Conservation (phyloP, 1,139 yeast species). For the Saccharomyces hybrid region DNA sequence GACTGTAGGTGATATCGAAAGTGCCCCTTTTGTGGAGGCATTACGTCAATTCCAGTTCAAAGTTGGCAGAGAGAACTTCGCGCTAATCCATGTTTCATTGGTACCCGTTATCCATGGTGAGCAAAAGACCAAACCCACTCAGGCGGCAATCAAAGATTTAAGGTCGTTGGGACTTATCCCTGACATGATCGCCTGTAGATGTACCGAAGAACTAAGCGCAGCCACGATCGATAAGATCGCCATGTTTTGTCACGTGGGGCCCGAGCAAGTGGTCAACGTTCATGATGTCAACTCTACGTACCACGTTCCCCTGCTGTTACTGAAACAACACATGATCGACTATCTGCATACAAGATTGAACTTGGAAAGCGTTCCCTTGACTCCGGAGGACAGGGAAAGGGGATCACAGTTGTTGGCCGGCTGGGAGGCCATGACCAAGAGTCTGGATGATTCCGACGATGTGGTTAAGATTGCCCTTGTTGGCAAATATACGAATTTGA, state of each 20-base stretch:
- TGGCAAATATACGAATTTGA: constrained; percentile 92
- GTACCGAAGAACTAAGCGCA: constrained; percentile 71
- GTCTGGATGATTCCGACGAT: constrained; percentile 75
- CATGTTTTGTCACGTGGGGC: constrained; percentile 98
- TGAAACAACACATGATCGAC: constrained; percentile 78
- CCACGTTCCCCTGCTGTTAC: constrained; percentile 87
- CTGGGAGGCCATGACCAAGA: constrained; percentile 74
- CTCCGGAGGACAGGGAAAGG: constrained; percentile 45
- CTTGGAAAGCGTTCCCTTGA: constrained; percentile 45
- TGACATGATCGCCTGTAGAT: constrained; percentile 98
- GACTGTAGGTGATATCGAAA: constrained; percentile 97
- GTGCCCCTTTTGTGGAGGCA: constrained; percentile 98
- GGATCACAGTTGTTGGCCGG: constrained; percentile 66
- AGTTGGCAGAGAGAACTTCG: constrained; percentile 89
- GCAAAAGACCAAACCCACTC: constrained; percentile 98
- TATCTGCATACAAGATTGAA: constrained; percentile 63
- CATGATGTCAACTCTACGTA: constrained; percentile 96
- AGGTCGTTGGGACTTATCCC: constrained; percentile 92
- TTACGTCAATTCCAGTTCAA: constrained; percentile 97
- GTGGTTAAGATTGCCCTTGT: constrained; percentile 90
- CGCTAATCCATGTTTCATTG: constrained; percentile 89
- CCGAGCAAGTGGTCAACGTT: constrained; percentile 92
- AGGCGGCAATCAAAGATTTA: constrained; percentile 95
- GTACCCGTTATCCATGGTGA: constrained; percentile 98
- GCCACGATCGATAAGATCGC: constrained; percentile 91